These are phyloP conservation scores for Blakeslea trispora DNA, from an alignment of 371 early-diverging fungal genomes.

Conservation along the genomic window DNA sequence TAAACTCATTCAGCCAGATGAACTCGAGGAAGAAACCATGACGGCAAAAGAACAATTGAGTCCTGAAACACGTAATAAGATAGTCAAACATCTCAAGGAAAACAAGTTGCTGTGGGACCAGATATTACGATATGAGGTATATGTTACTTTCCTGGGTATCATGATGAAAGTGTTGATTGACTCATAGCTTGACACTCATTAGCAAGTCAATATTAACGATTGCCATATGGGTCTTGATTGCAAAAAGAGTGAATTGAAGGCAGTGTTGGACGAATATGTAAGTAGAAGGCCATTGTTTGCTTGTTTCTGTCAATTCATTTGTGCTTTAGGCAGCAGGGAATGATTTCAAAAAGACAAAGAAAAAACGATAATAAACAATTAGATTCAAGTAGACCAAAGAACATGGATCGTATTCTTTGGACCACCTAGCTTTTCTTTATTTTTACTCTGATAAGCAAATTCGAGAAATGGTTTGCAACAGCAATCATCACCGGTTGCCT, in stretches of 20 bases:
- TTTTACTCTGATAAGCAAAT: conserved; percentile 19
- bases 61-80: background rate
- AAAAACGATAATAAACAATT: background rate
- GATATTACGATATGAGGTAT: conserved; percentile 9
- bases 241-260: conserved; percentile 8
- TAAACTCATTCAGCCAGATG: no score
- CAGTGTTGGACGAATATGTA: conserved; percentile 4
- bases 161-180: no score
- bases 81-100: conserved; percentile 6
- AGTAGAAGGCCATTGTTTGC: background rate
- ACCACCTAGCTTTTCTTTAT: conserved; percentile 28
- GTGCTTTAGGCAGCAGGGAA: conserved; percentile 2
- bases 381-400: conserved; percentile 22
- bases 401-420: conserved; percentile 32
- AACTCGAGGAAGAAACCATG: no score
- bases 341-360: background rate
- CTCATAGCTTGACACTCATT: background rate
- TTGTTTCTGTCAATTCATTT: background rate
- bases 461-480: conserved; percentile 24
- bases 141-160: no score
- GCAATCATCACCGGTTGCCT: conserved; percentile 12
- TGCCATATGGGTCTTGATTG: conserved; percentile 1
- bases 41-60: background rate
- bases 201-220: conserved; percentile 10
- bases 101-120: background rate